Evolutionary conservation across 768 basidiomycete species (phyloP).

Genomic region (Tylopilus sp.): DNA sequence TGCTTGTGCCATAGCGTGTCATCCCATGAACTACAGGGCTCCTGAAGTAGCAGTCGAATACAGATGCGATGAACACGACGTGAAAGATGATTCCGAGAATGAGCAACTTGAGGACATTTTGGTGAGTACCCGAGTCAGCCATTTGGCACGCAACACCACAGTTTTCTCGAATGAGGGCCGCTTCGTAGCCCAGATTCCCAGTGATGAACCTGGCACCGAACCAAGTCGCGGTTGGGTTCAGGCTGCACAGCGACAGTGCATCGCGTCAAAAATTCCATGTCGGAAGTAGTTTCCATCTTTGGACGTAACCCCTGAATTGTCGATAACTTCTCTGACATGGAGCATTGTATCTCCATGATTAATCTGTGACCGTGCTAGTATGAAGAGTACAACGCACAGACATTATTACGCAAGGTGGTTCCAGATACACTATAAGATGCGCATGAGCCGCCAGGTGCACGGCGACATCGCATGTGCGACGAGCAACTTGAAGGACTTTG

Average conservation of each 20-base stretch:
- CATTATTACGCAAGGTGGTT: too few relatives aligned
- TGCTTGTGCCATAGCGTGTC: slow-evolving; percentile 46
- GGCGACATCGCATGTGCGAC: too few relatives aligned
- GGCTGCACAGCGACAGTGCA: background rate
- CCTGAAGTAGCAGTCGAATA: slow-evolving; percentile 87
- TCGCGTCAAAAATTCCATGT: background rate
- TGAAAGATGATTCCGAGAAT: slow-evolving; percentile 73
- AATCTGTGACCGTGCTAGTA: too few relatives aligned
- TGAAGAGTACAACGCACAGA: too few relatives aligned
- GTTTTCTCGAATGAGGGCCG: background rate
- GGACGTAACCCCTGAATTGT: too few relatives aligned
- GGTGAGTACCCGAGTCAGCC: slow-evolving; percentile 12
- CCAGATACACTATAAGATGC: too few relatives aligned
- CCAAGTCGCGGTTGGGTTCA: background rate
- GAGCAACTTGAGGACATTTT: slow-evolving; percentile 44
- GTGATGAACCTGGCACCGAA: background rate
- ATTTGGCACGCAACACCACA: slow-evolving; percentile 8
- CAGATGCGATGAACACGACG: slow-evolving; percentile 64
- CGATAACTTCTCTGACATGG: too few relatives aligned
- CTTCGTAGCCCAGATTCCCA: background rate
- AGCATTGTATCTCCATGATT: too few relatives aligned
- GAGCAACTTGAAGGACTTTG: too few relatives aligned
- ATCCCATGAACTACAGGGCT: slow-evolving; percentile 81
- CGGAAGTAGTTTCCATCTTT: background rate
- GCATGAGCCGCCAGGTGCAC: too few relatives aligned